Evolutionary conservation across 2,329 filamentous ascomycete species (phyloP).

Genomic region (Sclerotinia nivalis): DNA sequence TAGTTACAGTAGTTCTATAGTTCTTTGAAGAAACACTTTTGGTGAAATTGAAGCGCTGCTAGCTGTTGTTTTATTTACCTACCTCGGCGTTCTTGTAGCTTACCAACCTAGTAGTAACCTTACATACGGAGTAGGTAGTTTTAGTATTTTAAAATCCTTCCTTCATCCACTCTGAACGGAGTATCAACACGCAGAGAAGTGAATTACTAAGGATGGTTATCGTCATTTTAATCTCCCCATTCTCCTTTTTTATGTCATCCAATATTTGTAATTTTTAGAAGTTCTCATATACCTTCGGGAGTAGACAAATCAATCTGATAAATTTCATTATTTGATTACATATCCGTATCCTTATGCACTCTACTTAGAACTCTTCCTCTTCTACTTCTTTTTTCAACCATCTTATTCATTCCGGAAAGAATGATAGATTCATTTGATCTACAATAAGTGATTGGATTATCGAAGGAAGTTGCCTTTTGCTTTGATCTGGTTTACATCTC

Average conservation of each 20-base stretch:
- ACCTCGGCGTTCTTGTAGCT: conserved; percentile 5
- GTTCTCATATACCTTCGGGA: no score
- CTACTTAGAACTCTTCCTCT: background rate
- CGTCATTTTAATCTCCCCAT: background rate
- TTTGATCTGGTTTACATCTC: background rate
- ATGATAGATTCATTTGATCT: background rate
- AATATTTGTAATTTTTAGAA: background rate
- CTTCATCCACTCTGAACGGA: background rate
- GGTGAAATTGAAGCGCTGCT: background rate
- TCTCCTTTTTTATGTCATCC: background rate
- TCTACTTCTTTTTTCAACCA: no score
- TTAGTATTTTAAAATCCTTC: background rate
- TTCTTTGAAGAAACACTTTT: background rate
- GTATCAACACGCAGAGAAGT: background rate
- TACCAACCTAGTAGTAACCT: no score
- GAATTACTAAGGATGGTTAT: background rate
- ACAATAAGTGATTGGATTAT: background rate
- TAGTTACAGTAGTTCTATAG: background rate
- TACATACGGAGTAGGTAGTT: background rate
- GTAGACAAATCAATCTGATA: background rate
- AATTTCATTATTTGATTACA: background rate
- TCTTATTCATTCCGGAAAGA: no score
- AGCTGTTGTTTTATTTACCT: background rate
- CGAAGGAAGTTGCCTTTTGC: background rate
- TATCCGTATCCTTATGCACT: background rate